These are phyloP conservation scores for Xylariaceae sp. DNA, from an alignment of 2,329 filamentous ascomycete genomes.

Conservation along the genomic window DNA sequence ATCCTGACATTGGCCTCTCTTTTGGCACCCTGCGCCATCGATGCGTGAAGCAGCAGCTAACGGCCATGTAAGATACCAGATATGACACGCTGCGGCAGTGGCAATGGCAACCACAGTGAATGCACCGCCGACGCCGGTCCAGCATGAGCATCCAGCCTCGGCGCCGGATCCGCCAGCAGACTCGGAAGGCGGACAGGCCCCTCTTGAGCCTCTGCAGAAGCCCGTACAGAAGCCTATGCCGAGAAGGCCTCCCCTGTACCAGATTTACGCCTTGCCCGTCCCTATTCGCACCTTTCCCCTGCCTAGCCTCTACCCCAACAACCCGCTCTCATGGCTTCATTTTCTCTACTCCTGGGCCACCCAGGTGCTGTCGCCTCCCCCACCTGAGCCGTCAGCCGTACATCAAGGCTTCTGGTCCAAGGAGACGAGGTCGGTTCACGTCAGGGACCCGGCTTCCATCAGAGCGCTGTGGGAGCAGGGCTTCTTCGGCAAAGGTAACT, in stretches of 20 bases:
- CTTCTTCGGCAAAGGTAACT: constrained; percentile 89
- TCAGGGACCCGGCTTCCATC: constrained; percentile 69
- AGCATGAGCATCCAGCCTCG: constrained; percentile 12
- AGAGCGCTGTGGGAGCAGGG: constrained; percentile 90
- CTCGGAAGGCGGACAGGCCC: constrained; percentile 5
- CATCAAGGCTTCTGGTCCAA: constrained; percentile 75
- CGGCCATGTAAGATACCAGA: constrained; percentile 28
- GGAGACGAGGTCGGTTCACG: constrained; percentile 73
- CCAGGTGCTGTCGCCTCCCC: constrained; percentile 61
- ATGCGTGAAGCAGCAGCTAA: constrained; percentile 4
- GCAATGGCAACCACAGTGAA: constrained; percentile 25
- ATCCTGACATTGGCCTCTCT: not conserved
- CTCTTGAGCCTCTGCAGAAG: constrained; percentile 11
- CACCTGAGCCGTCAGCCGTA: constrained; percentile 54
- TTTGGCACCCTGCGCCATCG: not conserved
- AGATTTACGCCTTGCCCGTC: constrained; percentile 74
- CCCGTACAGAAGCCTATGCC: no score
- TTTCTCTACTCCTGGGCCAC: constrained; percentile 70
- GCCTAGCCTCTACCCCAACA: constrained; percentile 82
- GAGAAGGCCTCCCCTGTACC: constrained; percentile 45
- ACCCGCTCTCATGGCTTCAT: constrained; percentile 80
- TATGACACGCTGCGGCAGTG: constrained; percentile 35
- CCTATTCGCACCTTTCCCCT: constrained; percentile 78
- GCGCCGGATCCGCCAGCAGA: constrained; percentile 8
- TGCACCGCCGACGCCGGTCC: constrained; percentile 11